Conservation (phyloP, 768 basidiomycete genomes). For the Lyophyllum shimeji region DNA sequence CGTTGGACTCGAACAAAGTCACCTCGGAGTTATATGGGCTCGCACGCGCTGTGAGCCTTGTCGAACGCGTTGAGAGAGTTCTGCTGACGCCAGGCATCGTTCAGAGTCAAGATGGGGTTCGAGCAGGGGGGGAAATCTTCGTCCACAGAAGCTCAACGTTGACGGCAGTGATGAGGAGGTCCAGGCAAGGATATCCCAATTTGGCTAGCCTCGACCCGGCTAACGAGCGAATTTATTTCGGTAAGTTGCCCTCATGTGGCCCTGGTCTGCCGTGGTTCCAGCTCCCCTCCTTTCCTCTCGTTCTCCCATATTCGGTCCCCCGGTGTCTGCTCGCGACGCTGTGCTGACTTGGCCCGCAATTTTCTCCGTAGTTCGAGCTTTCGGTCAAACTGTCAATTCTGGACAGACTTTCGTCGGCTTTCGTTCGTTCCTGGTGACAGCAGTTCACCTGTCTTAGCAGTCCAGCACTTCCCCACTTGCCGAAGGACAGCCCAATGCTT, state of each 20-base stretch:
- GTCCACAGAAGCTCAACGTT: background rate
- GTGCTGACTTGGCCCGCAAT: background rate
- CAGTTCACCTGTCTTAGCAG: background rate
- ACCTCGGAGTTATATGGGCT: slow-evolving; percentile 46
- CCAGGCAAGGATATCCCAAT: slow-evolving; percentile 8
- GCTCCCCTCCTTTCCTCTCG: slow-evolving; percentile 1
- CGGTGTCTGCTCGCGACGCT: background rate
- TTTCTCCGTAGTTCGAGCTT: background rate
- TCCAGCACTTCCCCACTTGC: slow-evolving; percentile 3
- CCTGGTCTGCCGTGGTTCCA: slow-evolving; percentile 11
- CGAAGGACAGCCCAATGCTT: slow-evolving; percentile 10
- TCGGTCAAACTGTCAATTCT: background rate
- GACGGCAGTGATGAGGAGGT: background rate
- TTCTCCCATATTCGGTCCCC: slow-evolving; percentile 2
- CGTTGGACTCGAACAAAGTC: slow-evolving; percentile 36
- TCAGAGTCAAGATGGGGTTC: background rate
- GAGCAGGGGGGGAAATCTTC: background rate
- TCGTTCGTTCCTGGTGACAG: slow-evolving; percentile 5
- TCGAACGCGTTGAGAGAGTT: slow-evolving; percentile 21
- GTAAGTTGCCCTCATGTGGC: slow-evolving; percentile 15
- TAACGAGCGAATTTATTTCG: slow-evolving; percentile 14
- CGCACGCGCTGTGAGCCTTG: slow-evolving; percentile 34
- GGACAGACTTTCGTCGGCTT: background rate
- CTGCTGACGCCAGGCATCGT: slow-evolving; percentile 18
- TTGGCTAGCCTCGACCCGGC: slow-evolving; percentile 6